These are phyloP conservation scores for Kodamaea nitidulidarum DNA, from an alignment of 805 yeast species.

Conservation along the genomic window DNA sequence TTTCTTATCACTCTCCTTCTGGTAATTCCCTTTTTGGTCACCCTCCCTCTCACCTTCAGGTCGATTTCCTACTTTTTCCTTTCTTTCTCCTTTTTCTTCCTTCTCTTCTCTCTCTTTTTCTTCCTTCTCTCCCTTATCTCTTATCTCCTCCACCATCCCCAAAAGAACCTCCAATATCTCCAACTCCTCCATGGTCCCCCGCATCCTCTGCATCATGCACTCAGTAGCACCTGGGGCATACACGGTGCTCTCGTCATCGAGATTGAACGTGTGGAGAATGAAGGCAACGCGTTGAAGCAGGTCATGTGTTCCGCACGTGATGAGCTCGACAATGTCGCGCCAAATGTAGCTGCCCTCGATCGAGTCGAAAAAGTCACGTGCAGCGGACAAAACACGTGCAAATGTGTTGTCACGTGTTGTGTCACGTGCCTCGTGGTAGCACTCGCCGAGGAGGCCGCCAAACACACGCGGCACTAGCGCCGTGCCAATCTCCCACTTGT, in stretches of 20 bases:
- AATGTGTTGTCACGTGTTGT: slow-evolving; percentile 13
- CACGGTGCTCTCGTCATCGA: slow-evolving; percentile 83
- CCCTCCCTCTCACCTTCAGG: no score
- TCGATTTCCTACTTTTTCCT: no score
- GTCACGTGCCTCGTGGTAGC: slow-evolving; percentile 5
- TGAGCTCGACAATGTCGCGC: slow-evolving; percentile 49
- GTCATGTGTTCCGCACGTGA: slow-evolving; percentile 23
- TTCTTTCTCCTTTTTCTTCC: neutral
- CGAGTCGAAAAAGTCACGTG: slow-evolving; percentile 74
- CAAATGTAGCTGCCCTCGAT: slow-evolving; percentile 80
- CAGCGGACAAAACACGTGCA: slow-evolving; percentile 50
- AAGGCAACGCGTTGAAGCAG: slow-evolving; percentile 44
- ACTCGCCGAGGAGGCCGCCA: slow-evolving; percentile 50
- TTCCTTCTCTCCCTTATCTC: neutral
- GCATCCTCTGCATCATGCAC: slow-evolving; percentile 37
- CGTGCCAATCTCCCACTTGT: slow-evolving; percentile 91
- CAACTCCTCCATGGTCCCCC: slow-evolving; percentile 28
- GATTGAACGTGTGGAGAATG: slow-evolving; percentile 60
- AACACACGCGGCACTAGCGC: slow-evolving; percentile 66
- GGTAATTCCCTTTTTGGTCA: no score
- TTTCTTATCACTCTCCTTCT: neutral
- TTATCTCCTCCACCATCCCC: slow-evolving; percentile 15
- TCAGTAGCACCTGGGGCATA: slow-evolving; percentile 74
- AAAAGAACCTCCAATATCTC: slow-evolving; percentile 41
- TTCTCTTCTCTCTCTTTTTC: neutral